phyloP scores from a whole-genome alignment of 2,329 filamentous ascomycete genomes.

The Cercospora sp. region DNA sequence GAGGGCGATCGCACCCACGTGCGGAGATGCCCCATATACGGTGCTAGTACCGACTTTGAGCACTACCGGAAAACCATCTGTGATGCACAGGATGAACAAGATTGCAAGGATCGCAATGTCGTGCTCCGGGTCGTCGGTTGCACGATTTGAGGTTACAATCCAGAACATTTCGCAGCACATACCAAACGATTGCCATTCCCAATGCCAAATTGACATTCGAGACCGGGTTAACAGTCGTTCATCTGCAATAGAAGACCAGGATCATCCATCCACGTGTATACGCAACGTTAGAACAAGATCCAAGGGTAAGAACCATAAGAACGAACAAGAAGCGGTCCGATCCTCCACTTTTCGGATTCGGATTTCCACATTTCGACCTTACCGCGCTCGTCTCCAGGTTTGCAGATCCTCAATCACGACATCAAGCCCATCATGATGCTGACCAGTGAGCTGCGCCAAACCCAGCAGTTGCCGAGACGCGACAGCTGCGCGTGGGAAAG shows the following conservation, averaged over 20 bases:
- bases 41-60: not conserved
- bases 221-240: no score
- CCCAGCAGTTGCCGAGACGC: not conserved
- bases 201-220: not conserved
- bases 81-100: not conserved
- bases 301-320: not conserved
- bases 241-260: not conserved
- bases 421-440: slow-evolving; percentile 19
- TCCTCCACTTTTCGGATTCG: slow-evolving; percentile 1
- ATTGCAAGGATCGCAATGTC: slow-evolving; percentile 4
- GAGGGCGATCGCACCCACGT: not conserved
- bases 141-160: not conserved
- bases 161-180: not conserved
- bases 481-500: slow-evolving; percentile 10
- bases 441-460: slow-evolving; percentile 4
- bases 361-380: slow-evolving; percentile 1
- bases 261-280: not conserved
- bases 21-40: not conserved
- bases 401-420: slow-evolving; percentile 26
- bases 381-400: slow-evolving; percentile 6
- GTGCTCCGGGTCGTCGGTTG: slow-evolving; percentile 16
- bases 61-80: not conserved
- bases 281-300: not conserved
- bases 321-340: slow-evolving; percentile 12
- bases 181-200: not conserved